Conservation (phyloP, 495 filamentous ascomycete species). For the Tuber umbilicatum region DNA sequence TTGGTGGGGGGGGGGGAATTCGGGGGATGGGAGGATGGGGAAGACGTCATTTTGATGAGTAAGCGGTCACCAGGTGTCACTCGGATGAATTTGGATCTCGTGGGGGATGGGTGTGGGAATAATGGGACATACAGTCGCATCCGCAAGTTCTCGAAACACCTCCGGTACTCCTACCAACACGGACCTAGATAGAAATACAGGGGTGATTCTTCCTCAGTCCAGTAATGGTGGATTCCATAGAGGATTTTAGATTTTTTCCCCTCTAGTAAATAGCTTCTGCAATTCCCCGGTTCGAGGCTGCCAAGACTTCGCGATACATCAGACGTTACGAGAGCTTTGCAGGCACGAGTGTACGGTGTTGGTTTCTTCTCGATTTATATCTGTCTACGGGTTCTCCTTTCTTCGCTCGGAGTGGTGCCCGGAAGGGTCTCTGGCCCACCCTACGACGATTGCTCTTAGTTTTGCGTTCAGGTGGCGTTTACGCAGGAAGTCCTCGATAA, state of each 20-base stretch:
- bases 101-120: background rate
- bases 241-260: no score
- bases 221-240: no score
- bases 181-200: no score
- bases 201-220: no score
- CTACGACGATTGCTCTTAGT: background rate
- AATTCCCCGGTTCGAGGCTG: no score
- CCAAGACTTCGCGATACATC: no score
- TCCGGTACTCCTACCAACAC: no score
- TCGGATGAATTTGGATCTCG: background rate
- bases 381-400: background rate
- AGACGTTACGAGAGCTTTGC: no score
- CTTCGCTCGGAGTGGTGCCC: background rate
- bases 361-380: background rate
- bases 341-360: no score
- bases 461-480: background rate
- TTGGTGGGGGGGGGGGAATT: conserved; percentile 1
- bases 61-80: conserved; percentile 18
- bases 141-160: no score
- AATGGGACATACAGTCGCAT: background rate
- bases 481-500: background rate
- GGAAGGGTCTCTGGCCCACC: background rate
- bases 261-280: no score
- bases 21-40: background rate
- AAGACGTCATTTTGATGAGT: conserved; percentile 35